phyloP scores from a whole-genome alignment of 805 yeast genomes.

The Vanderwaltozyma polyspora region DNA sequence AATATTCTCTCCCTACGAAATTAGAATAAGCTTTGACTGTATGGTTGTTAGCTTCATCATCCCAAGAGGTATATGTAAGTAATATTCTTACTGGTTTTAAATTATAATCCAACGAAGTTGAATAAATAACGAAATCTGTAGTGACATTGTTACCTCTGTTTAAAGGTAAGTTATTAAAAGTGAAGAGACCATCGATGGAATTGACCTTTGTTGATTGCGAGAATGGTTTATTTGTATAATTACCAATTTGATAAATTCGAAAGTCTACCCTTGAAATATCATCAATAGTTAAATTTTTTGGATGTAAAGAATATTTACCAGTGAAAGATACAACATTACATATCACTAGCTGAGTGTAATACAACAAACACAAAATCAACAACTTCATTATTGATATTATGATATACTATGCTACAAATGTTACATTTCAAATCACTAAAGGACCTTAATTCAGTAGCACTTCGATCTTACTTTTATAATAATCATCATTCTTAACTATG shows the following conservation, averaged over 20 bases:
- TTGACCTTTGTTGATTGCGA: conserved; percentile 5
- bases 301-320: conserved; percentile 1
- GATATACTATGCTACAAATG: too few species aligned
- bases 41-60: conserved; percentile 8
- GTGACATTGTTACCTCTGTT: conserved; percentile 16
- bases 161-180: conserved; percentile 20
- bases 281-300: conserved; percentile 3
- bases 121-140: conserved; percentile 20
- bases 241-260: conserved; percentile 20
- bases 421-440: too few species aligned
- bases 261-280: conserved; percentile 16
- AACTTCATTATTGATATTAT: too few species aligned
- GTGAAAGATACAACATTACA: conserved; percentile 1
- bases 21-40: conserved; percentile 19
- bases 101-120: conserved; percentile 24
- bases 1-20: conserved; percentile 25
- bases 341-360: too few species aligned
- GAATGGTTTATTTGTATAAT: conserved; percentile 8
- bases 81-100: conserved; percentile 26
- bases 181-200: conserved; percentile 18
- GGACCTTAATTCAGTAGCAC: too few species aligned
- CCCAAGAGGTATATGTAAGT: conserved; percentile 11
- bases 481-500: too few species aligned
- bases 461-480: too few species aligned
- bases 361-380: too few species aligned